phyloP scores from a whole-genome alignment of 345 rosid species.

The Sisymbrium altissimum region DNA sequence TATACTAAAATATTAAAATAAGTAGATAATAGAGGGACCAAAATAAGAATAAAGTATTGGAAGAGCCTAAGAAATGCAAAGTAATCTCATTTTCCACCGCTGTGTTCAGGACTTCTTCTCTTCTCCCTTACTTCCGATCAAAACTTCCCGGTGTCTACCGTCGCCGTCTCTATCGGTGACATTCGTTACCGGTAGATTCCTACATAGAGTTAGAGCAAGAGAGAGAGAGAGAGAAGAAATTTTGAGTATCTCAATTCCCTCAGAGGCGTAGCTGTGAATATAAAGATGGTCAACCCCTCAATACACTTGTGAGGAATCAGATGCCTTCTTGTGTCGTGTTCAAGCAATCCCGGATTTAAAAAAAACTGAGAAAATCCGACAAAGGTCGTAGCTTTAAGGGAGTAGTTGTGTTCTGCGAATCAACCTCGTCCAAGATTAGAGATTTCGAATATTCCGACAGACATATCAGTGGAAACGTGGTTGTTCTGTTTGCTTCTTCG shows the following conservation, averaged over 20 bases:
- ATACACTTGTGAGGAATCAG: constrained; percentile 6
- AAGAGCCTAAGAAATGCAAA: not conserved
- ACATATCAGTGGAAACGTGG: not conserved
- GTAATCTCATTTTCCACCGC: constrained; percentile 8
- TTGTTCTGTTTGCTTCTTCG: not conserved
- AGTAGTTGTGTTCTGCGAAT: constrained; percentile 7
- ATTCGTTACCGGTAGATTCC: not conserved
- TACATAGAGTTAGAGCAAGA: not conserved
- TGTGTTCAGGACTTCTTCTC: constrained; percentile 4
- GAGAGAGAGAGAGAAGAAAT: not conserved
- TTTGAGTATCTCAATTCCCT: not conserved
- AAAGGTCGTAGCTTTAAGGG: constrained; percentile 21
- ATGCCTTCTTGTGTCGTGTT: constrained; percentile 21
- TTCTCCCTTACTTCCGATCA: constrained; percentile 8
- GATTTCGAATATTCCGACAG: constrained; percentile 17
- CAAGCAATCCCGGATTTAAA: not conserved
- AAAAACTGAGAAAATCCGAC: not conserved
- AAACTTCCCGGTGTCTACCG: not conserved
- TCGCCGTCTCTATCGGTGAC: constrained; percentile 6
- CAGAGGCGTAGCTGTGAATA: not conserved
- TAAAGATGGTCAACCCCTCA: constrained; percentile 11
- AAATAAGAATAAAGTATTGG: not conserved
- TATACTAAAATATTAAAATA: not conserved
- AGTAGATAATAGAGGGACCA: not conserved
- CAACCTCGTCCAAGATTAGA: constrained; percentile 9